phyloP scores from a whole-genome alignment of 2,329 filamentous ascomycete species.

The Phialophora expanda region DNA sequence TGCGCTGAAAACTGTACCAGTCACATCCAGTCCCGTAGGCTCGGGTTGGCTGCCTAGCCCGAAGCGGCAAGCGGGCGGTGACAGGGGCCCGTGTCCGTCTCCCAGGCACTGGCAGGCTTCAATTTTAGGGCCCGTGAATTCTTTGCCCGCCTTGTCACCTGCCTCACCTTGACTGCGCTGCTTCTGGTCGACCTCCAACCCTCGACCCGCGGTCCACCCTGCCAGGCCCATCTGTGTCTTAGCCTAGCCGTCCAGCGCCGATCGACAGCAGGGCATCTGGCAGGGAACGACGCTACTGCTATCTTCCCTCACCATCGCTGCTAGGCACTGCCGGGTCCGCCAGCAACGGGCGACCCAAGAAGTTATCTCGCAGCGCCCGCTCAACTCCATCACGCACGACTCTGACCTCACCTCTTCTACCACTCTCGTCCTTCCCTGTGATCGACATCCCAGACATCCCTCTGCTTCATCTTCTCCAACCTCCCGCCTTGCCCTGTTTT shows the following conservation, averaged over 20 bases:
- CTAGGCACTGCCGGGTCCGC: constrained; percentile 5
- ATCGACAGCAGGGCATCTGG: constrained; percentile 9
- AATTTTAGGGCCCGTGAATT: neutral
- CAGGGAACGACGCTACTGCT: constrained; percentile 8
- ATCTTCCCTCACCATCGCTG: constrained; percentile 9
- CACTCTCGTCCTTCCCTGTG: constrained; percentile 7
- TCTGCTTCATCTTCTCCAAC: constrained; percentile 14
- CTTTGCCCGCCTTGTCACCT: neutral
- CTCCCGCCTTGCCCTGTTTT: constrained; percentile 7
- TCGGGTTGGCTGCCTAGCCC: neutral
- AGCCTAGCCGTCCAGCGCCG: constrained; percentile 10
- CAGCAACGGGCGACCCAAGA: neutral
- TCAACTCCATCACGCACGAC: neutral
- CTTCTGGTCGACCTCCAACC: constrained; percentile 1
- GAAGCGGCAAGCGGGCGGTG: neutral
- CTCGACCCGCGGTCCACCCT: neutral
- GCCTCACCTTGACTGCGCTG: constrained; percentile 1
- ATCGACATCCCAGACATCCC: constrained; percentile 15
- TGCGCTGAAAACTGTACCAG: neutral
- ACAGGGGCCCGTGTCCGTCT: neutral
- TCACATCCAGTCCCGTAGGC: neutral
- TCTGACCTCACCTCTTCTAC: constrained; percentile 10
- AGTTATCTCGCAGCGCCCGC: constrained; percentile 5
- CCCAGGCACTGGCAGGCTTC: neutral
- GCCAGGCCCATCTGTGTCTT: constrained; percentile 1